These are phyloP conservation scores for Epichloe elymi DNA, from an alignment of 2,329 filamentous ascomycete genomes.

Conservation along the genomic window DNA sequence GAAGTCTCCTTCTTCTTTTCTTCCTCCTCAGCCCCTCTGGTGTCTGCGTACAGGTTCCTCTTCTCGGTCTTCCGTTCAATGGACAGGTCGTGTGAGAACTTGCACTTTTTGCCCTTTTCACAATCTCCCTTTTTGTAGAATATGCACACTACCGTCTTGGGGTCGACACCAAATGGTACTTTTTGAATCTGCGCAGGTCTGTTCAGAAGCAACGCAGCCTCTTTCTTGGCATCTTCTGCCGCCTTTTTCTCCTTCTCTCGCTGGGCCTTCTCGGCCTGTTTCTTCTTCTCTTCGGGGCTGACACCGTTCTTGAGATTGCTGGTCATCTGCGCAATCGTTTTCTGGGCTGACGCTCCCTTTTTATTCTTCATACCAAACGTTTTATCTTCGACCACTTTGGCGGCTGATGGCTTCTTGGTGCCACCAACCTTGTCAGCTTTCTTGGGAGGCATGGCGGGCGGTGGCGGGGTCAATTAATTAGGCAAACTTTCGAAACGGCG, in stretches of 20 bases:
- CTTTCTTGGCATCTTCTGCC: constrained; percentile 69
- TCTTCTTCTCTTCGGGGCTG: constrained; percentile 78
- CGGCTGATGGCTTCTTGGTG: constrained; percentile 41
- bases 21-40: constrained; percentile 53
- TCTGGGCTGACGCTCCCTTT: constrained; percentile 90
- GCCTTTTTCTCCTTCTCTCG: constrained; percentile 84
- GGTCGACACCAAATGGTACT: constrained; percentile 93
- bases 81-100: constrained; percentile 85
- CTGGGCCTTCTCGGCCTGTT: constrained; percentile 49
- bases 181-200: constrained; percentile 95
- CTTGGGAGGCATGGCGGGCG: constrained; percentile 60
- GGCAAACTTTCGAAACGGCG: not conserved
- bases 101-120: constrained; percentile 94
- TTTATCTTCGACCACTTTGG: constrained; percentile 74
- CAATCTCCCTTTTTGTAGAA: constrained; percentile 97
- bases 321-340: constrained; percentile 73
- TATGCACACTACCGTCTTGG: constrained; percentile 91
- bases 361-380: constrained; percentile 99
- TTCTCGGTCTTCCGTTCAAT: constrained; percentile 89
- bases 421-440: constrained; percentile 37
- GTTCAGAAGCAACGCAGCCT: constrained; percentile 71
- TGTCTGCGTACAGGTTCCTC: constrained; percentile 81
- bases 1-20: constrained; percentile 87
- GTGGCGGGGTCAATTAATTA: constrained; percentile 11
- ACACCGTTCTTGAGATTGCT: constrained; percentile 61